These are phyloP conservation scores for Talaromyces sp. DNA, from an alignment of 2,329 filamentous ascomycete genomes.

Conservation along the genomic window DNA sequence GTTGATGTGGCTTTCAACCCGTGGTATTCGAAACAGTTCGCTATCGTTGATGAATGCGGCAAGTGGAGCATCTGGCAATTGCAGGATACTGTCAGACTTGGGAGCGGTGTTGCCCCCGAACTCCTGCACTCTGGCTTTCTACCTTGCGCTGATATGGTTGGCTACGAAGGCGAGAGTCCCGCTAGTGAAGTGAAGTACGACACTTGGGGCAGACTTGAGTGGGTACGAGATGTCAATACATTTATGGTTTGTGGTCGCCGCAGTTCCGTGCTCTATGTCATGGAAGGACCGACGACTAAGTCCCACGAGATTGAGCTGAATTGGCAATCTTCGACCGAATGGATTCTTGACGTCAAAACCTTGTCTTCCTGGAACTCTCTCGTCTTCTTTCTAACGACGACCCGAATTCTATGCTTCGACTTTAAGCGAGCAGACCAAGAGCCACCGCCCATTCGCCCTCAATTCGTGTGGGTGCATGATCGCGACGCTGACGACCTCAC, in stretches of 20 bases:
- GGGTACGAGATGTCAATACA: conserved; percentile 36
- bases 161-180: conserved; percentile 18
- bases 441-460: conserved; percentile 33
- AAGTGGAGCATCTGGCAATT: conserved; percentile 53
- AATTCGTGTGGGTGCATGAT: conserved; percentile 54
- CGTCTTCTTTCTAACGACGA: conserved; percentile 54
- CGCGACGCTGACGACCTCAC: conserved; percentile 52
- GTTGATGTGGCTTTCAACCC: conserved; percentile 59
- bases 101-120: conserved; percentile 25
- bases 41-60: conserved; percentile 52
- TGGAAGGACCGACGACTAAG: conserved; percentile 25
- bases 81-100: conserved; percentile 30
- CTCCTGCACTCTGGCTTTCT: conserved; percentile 33
- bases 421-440: conserved; percentile 29
- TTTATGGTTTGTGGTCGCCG: conserved; percentile 53
- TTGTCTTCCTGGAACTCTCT: conserved; percentile 42
- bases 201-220: conserved; percentile 44
- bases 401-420: conserved; percentile 46
- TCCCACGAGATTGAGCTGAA: conserved; percentile 36
- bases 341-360: conserved; percentile 53
- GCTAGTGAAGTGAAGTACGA: conserved; percentile 30
- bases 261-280: conserved; percentile 36
- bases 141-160: conserved; percentile 22
- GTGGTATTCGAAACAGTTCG: conserved; percentile 55
- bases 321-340: conserved; percentile 40